A percentile compares a stretch with the other conserved stretches of the same genome.
These are phyloP conservation scores for Phytophthora sp. DNA, from an alignment of 352 stramenopile species.

Conservation along the genomic window DNA sequence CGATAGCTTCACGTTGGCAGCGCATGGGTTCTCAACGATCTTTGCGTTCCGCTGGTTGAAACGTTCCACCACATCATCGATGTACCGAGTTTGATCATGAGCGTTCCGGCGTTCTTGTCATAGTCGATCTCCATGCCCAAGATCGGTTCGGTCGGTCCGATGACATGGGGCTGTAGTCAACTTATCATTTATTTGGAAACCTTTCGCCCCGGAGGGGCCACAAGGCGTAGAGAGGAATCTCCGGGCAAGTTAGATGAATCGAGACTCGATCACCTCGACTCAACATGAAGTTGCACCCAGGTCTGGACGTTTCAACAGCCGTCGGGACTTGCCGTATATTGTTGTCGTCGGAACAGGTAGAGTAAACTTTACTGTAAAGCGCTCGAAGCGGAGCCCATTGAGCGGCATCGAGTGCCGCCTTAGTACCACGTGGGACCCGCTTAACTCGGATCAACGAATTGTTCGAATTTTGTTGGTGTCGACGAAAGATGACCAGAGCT, in stretches of 20 bases:
- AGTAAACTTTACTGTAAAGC: constrained; percentile 22
- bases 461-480: constrained; percentile 38
- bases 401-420: no score
- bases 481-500: constrained; percentile 30
- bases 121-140: no score
- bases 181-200: no score
- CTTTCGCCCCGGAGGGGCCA: no score
- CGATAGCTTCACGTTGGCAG: no score
- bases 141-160: constrained; percentile 16
- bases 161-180: no score
- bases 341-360: no score
- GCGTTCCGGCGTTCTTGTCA: no score
- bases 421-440: constrained; percentile 26
- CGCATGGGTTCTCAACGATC: no score
- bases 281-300: constrained; percentile 1
- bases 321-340: not conserved
- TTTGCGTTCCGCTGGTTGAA: no score
- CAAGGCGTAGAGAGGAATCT: constrained; percentile 30
- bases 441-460: constrained; percentile 3
- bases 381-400: constrained; percentile 13
- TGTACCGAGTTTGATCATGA: no score
- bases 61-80: no score
- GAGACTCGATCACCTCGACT: constrained; percentile 15
- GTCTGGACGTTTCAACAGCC: not conserved
- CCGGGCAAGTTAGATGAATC: not conserved